Evolutionary conservation across 129 eudicot genomes (phyloP).

Genomic region (Kitagawia praeruptora): DNA sequence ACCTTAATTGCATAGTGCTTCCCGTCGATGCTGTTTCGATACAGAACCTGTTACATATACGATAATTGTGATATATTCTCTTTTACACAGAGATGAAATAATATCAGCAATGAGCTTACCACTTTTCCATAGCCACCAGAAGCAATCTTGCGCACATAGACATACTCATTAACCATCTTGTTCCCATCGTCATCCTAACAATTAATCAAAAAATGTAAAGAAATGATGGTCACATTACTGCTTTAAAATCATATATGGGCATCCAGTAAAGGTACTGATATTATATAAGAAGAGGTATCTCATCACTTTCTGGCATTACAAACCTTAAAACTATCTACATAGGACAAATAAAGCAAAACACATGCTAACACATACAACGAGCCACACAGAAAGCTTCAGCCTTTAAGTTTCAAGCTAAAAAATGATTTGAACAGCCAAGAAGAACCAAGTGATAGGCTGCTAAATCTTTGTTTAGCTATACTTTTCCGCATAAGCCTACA

Average conservation of each 20-base stretch:
- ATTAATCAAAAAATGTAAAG: background rate
- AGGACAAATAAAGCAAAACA: background rate
- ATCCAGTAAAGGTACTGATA: background rate
- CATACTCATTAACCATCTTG: constrained; percentile 82
- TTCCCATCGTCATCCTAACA: constrained; percentile 77
- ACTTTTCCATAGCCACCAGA: constrained; percentile 98
- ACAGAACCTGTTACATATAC: constrained; percentile 63
- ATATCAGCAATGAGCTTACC: constrained; percentile 37
- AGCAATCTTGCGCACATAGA: constrained; percentile 70
- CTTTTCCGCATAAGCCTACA: background rate
- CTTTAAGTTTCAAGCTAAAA: background rate
- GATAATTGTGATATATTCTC: background rate
- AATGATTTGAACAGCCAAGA: background rate
- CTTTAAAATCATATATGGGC: background rate
- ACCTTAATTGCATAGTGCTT: constrained; percentile 97
- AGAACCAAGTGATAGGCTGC: background rate
- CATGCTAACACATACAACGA: background rate
- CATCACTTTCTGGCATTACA: background rate
- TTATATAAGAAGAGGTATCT: background rate
- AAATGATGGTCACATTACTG: background rate
- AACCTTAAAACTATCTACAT: background rate
- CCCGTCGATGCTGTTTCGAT: constrained; percentile 68
- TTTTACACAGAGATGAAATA: background rate
- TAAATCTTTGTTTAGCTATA: background rate
- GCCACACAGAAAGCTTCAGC: background rate